Base-by-base conservation (phyloP, 768 basidiomycete genomes). In the Tubosaeta brunneosetosa region DNA sequence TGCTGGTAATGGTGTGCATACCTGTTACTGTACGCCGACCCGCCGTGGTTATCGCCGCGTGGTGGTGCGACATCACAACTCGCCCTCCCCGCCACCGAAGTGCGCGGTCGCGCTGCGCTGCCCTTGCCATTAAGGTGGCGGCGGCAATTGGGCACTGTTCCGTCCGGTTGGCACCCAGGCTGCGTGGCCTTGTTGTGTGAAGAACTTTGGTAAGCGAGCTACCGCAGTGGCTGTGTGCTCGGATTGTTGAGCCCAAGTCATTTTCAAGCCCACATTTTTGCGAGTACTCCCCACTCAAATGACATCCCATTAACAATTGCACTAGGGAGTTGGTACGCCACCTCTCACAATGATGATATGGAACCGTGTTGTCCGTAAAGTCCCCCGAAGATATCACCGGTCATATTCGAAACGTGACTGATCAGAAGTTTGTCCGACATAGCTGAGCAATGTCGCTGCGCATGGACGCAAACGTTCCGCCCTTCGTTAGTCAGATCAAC, bases 391-490 rank as follows among this genome's bases (percentile, higher is more conserved):
- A 62, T 48, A 43, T 45, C 31, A 37, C 45, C 49, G 45, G 64
- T 50, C 44, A 48, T 26, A 52, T 67, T 67, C 55, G 49, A 58
- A 67, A 65, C 61, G 53, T 65, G 63, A 65, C 65, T 11, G 12
- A 36, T 50, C 46, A n/a, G n/a, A n/a, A 43, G 55, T 17, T 41
- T 52, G 38, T 53, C 44, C 53, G 41, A 49, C 51, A 17, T 52
- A 55, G 31, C 51, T 55, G 45, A 55, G 47, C 58, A 27, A 68
- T 68, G 66, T 58, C 68, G 31, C 55, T 68, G 55, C 57, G 58
- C 58, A 63, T 70, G 49, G 61, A 62, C 62, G 65, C 69, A 14
- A 57, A 62, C 41, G 43, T 69, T 40, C 66, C 61, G 33, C 55
- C 66, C 37, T 38, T 60, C 55, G 31, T 56, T 14, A 40, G 50